These are phyloP conservation scores for Graphilbum sp. DNA, from an alignment of 2,329 filamentous ascomycete genomes.

Conservation along the genomic window DNA sequence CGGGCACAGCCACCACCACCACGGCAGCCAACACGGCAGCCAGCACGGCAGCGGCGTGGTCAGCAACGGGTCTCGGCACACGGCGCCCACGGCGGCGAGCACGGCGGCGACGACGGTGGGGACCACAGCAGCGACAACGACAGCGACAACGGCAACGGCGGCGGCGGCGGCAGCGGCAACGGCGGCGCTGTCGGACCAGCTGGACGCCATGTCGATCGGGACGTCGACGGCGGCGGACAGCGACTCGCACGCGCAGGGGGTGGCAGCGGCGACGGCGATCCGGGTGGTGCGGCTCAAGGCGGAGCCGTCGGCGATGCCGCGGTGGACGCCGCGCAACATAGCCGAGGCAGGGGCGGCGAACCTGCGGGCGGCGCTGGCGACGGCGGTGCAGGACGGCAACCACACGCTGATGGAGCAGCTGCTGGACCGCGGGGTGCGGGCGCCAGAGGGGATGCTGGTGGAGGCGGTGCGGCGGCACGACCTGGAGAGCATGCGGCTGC, in stretches of 20 bases:
- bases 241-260: constrained; percentile 10
- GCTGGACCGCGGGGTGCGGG: constrained; percentile 39
- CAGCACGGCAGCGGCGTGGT: not conserved
- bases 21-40: not conserved
- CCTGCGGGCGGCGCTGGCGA: constrained; percentile 30
- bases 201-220: constrained; percentile 8
- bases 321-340: constrained; percentile 30
- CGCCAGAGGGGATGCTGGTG: constrained; percentile 27
- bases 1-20: not conserved
- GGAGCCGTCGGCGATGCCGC: constrained; percentile 33
- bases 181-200: constrained; percentile 4
- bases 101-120: not conserved
- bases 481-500: constrained; percentile 33
- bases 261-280: constrained; percentile 15
- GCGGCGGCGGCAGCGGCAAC: not conserved
- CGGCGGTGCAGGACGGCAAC: constrained; percentile 39
- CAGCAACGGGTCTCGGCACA: not conserved
- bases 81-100: not conserved
- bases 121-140: not conserved
- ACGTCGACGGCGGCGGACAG: constrained; percentile 12
- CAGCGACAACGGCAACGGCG: not conserved
- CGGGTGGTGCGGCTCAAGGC: constrained; percentile 32
- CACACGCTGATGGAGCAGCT: constrained; percentile 40
- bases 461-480: constrained; percentile 36
- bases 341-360: constrained; percentile 24